Conservation (phyloP, 192 early-diverging fungal genomes). For the Coemansia sp. region DNA sequence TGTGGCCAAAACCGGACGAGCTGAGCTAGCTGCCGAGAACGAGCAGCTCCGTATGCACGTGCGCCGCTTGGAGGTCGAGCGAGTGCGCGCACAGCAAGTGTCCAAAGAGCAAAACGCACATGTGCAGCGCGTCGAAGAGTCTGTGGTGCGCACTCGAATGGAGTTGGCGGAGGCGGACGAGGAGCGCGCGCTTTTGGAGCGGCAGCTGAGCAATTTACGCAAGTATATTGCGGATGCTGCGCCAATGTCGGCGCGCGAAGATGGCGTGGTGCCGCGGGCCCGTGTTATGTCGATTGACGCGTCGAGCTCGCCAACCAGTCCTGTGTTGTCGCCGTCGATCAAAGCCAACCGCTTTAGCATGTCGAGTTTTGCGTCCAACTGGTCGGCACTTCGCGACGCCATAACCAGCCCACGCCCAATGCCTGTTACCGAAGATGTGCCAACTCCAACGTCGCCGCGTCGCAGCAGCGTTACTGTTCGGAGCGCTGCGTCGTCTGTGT, state of each 20-base stretch:
- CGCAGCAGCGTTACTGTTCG: slow-evolving; percentile 19
- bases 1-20: slow-evolving; percentile 23
- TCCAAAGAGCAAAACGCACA: neutral
- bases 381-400: slow-evolving; percentile 39
- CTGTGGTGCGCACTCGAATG: slow-evolving; percentile 24
- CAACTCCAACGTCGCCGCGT: slow-evolving; percentile 8
- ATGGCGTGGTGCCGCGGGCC: slow-evolving; percentile 11
- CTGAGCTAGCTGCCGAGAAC: slow-evolving; percentile 39
- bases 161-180: slow-evolving; percentile 44
- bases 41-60: slow-evolving; percentile 35
- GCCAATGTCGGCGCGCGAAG: neutral
- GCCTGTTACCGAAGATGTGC: neutral
- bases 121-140: slow-evolving; percentile 17
- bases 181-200: slow-evolving; percentile 23
- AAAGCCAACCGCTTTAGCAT: slow-evolving; percentile 34
- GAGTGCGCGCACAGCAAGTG: neutral
- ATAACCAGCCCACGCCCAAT: slow-evolving; percentile 31
- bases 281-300: slow-evolving; percentile 23
- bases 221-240: slow-evolving; percentile 23
- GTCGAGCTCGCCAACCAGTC: neutral
- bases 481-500: slow-evolving; percentile 5
- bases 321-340: neutral
- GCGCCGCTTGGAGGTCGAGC: slow-evolving; percentile 25
- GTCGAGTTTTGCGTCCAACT: slow-evolving; percentile 38
- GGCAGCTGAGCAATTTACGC: slow-evolving; percentile 37